These are phyloP conservation scores for Exophiala sp. DNA, from an alignment of 2,329 filamentous ascomycete species.

Conservation along the genomic window DNA sequence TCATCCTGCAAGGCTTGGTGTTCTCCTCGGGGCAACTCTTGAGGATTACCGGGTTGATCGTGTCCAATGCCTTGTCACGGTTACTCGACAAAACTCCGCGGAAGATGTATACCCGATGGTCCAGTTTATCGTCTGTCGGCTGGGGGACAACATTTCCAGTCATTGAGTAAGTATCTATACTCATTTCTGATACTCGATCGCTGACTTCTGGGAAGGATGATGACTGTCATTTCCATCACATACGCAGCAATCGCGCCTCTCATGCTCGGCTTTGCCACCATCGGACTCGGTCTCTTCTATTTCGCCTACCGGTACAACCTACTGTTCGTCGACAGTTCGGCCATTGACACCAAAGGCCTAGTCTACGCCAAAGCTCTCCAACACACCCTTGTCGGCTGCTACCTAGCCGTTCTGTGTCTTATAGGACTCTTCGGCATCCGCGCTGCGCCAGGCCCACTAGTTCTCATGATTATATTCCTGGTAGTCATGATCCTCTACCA, in stretches of 20 bases:
- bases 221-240: constrained; percentile 57
- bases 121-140: constrained; percentile 62
- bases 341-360: constrained; percentile 80
- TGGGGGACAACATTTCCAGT: constrained; percentile 81
- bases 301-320: constrained; percentile 86
- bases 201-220: constrained; percentile 12
- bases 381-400: constrained; percentile 77
- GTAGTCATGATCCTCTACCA: constrained; percentile 73
- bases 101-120: constrained; percentile 73
- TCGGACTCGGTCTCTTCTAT: constrained; percentile 76
- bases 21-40: constrained; percentile 69
- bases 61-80: constrained; percentile 69
- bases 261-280: constrained; percentile 72
- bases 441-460: constrained; percentile 57
- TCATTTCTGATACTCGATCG: not conserved
- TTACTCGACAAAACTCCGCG: constrained; percentile 71
- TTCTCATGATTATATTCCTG: constrained; percentile 70
- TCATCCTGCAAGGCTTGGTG: constrained; percentile 82
- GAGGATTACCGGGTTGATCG: constrained; percentile 65
- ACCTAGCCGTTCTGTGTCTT: constrained; percentile 74
- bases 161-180: constrained; percentile 57
- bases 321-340: constrained; percentile 74
- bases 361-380: constrained; percentile 83
- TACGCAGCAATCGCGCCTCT: constrained; percentile 84
- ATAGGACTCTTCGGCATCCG: constrained; percentile 76